Conservation (phyloP, 768 basidiomycete species). For the Leucosporidium yakuticum region DNA sequence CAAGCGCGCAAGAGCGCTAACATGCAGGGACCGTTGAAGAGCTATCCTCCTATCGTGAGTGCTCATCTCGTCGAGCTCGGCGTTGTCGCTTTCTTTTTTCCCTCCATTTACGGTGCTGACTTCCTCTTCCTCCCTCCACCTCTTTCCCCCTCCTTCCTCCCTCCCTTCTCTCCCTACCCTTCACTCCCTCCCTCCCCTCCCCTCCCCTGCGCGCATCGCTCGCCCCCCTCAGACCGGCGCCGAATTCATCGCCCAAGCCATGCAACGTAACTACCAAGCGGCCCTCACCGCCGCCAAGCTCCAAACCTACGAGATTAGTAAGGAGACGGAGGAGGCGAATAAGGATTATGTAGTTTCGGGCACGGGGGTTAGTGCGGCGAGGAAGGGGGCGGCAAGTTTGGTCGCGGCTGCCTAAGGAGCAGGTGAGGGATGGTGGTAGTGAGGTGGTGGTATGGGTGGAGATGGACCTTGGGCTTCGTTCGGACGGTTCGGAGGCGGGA, state of each 20-base stretch:
- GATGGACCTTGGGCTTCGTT: too few species aligned
- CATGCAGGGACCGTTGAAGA: conserved; percentile 40
- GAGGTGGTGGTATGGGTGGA: too few species aligned
- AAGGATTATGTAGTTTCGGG: conserved; percentile 17
- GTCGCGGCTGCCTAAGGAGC: too few species aligned
- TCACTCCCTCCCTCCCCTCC: too few species aligned
- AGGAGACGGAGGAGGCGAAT: conserved; percentile 14
- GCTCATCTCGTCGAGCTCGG: too few species aligned
- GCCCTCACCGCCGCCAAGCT: not conserved
- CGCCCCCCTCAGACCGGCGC: conserved; percentile 32
- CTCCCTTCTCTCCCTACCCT: too few species aligned
- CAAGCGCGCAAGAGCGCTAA: conserved; percentile 36
- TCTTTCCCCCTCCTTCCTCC: not conserved
- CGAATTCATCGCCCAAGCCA: conserved; percentile 40
- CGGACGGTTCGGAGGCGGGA: too few species aligned
- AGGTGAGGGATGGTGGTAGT: too few species aligned
- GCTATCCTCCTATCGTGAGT: conserved; percentile 30
- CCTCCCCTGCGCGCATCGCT: not conserved
- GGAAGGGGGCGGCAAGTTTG: too few species aligned
- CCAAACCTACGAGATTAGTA: not conserved
- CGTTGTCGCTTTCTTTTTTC: too few species aligned
- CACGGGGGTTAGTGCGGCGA: not conserved
- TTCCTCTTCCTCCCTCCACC: not conserved
- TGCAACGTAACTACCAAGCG: conserved; percentile 27
- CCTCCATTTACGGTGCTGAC: too few species aligned